Percentiles rank a stretch among this genome's conserved stretches.
phyloP scores from a whole-genome alignment of 352 stramenopile species.

The Halophytophthora batemanensis region DNA sequence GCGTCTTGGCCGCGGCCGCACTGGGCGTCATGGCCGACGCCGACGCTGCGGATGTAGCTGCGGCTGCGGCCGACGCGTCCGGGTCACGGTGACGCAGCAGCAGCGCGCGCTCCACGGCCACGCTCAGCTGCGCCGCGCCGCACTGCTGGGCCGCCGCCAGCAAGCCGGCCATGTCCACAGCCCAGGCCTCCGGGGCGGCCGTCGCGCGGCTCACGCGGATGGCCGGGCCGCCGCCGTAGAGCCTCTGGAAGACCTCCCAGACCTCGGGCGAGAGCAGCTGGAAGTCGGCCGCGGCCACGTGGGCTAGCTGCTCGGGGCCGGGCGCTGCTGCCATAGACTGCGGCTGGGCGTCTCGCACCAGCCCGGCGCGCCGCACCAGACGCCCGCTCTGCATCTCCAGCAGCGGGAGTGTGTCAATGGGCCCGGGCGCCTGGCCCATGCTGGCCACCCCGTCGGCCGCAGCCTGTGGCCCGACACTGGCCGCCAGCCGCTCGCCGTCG shows the following conservation, averaged over 20 bases:
- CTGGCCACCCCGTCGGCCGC: constrained; percentile 14
- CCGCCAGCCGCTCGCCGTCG: constrained; percentile 11
- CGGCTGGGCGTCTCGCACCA: constrained; percentile 35
- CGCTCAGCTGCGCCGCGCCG: constrained; percentile 18
- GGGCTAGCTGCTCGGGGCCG: no score
- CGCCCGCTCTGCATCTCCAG: constrained; percentile 49
- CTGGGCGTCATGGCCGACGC: constrained; percentile 6
- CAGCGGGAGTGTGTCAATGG: constrained; percentile 64
- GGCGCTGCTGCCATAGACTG: no score
- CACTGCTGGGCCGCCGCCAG: constrained; percentile 20
- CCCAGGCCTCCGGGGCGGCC: constrained; percentile 29
- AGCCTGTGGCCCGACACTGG: constrained; percentile 9
- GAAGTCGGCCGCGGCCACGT: constrained; percentile 49
- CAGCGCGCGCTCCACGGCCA: constrained; percentile 43
- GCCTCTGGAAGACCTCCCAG: constrained; percentile 64
- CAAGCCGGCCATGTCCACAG: constrained; percentile 39
- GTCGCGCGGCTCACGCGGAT: constrained; percentile 39
- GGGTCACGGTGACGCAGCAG: constrained; percentile 38
- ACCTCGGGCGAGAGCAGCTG: constrained; percentile 66
- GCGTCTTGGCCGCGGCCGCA: constrained; percentile 15
- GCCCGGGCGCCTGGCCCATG: constrained; percentile 23
- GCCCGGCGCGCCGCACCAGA: constrained; percentile 40
- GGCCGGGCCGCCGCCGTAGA: constrained; percentile 61
- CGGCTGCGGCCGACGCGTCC: constrained; percentile 11
- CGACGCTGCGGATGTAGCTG: constrained; percentile 7